Base-by-base conservation (phyloP, 139 green algal species). In the Tetradesmus lagerheimii region DNA sequence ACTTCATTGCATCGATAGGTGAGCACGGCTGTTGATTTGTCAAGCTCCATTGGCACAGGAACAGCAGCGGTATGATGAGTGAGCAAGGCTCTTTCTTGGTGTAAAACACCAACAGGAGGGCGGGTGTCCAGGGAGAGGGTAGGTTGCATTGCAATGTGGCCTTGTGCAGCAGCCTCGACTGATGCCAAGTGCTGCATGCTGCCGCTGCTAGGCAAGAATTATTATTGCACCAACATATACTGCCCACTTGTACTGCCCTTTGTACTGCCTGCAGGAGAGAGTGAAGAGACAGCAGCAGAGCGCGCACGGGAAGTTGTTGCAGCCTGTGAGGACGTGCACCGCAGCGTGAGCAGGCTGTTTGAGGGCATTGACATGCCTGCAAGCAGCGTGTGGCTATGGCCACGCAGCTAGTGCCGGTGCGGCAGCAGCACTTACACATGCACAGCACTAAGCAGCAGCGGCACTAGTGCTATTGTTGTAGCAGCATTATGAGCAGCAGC, bases 1-100 rank as follows among this genome's bases (percentile, higher is more conserved):
- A 84, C 37, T 97, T 97, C 84, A 74, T 97, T 23, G 29, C 83
- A 9, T 93, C 87, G 57, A 94, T 96, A 47, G 93, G 93, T 39
- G 92, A 95, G 86, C 50, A 50, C 20, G 1, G 12, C 47, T 62
- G 47, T 62, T 62, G 47, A 14, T 62, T 62, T 62, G 47, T 50
- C 43, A 8, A n/a, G n/a, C n/a, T n/a, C n/a, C n/a, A n/a, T n/a
- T n/a, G n/a, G n/a, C n/a, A n/a, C n/a, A n/a, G n/a, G n/a, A n/a
- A n/a, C n/a, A n/a, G n/a, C n/a, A n/a, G n/a, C n/a, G n/a, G n/a
- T n/a, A n/a, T n/a, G 62, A 94, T 96, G 38, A 92, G 92, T 31
- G 92, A 95, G 86, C 43, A 50, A 8, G 4, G 43, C 43, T 50
- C 5, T 50, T 50, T 50, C 5, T 50, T 8, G n/a, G n/a, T 50